Conservation (phyloP, 805 yeast species). For the Saturnispora quitensis region DNA sequence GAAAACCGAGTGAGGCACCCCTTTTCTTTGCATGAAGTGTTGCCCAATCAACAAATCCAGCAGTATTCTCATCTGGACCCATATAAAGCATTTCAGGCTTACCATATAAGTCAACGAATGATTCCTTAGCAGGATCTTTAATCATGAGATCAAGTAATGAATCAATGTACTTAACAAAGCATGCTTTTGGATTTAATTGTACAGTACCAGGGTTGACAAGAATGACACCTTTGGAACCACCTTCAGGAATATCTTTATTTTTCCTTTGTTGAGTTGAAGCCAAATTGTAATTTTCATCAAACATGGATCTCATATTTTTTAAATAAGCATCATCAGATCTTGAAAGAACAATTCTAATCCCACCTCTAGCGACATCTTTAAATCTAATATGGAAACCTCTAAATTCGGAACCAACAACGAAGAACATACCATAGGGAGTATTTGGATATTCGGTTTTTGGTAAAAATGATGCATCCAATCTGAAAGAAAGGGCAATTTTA, state of each 20-base stretch:
- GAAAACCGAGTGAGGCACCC: constrained; percentile 74
- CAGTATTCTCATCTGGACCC: constrained; percentile 99
- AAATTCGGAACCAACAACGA: constrained; percentile 92
- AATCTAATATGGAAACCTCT: constrained; percentile 96
- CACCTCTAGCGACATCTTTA: constrained; percentile 97
- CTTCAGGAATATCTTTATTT: constrained; percentile 97
- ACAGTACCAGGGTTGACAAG: constrained; percentile 63
- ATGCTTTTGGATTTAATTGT: constrained; percentile 70
- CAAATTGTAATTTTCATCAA: constrained; percentile 93
- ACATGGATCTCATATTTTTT: constrained; percentile 75
- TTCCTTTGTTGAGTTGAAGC: constrained; percentile 95
- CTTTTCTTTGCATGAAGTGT: constrained; percentile 84
- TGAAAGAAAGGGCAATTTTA: constrained; percentile 89
- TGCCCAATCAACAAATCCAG: constrained; percentile 94
- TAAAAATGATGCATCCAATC: constrained; percentile 78
- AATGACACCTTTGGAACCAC: constrained; percentile 97
- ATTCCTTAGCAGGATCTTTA: constrained; percentile 64
- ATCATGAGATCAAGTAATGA: constrained; percentile 79
- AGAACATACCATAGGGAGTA: constrained; percentile 88
- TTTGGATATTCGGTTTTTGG: constrained; percentile 86
- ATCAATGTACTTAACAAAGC: constrained; percentile 90
- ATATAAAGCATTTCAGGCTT: constrained; percentile 86
- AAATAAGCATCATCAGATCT: constrained; percentile 78
- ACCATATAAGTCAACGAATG: constrained; percentile 74
- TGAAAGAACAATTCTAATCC: constrained; percentile 89